Base-by-base conservation (phyloP, 2,329 filamentous ascomycete genomes). In the Biscogniauxia marginata region DNA sequence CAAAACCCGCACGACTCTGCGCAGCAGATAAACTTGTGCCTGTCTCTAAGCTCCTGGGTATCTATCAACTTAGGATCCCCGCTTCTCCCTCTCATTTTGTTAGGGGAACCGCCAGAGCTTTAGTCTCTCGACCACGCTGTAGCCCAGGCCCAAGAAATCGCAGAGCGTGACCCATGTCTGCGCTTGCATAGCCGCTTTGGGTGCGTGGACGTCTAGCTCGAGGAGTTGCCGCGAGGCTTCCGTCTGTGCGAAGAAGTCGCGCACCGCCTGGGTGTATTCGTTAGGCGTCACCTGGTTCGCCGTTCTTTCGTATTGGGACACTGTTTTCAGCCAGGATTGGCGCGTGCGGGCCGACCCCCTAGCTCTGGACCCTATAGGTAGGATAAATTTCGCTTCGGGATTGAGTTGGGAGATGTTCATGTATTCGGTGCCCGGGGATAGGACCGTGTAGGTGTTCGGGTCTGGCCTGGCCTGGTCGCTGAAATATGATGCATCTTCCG, bases 111-210 rank as follows among this genome's bases (percentile, higher is more conserved):
- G 61, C 66, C 65, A 67, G 51, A 67, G 49, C 21, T 60, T 61
- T 25, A 65, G 24, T 45, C 65, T 62, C 55, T 69, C 66, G 1
- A 67, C 66, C 22, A 64, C 57, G 23, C 65, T 69, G 39, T 69
- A 67, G 2, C 65, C 66, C 39, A 69, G 52, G 1, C 66, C 66
- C 24, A 67, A 25, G 53, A 67, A 69, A 13, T 66, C 59, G 58
- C 63, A 68, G 3, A 69, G 60, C 22, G 52, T 24, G 9, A 67
- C 65, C 66, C 65, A 69, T 13, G 61, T 64, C 46, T 67, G 60
- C 1, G 65, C 65, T 54, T 67, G 63, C 39, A 48, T 52, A 3
- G 61, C 59, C 19, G 54, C 46, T 8, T 60, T 54, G 3, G 54
- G 24, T 7, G 58, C 55, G 7, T 61, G 59, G n/a, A 67, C 55